These are phyloP conservation scores for Arthrobotrys megalospora DNA, from an alignment of 2,329 filamentous ascomycete genomes.

Conservation along the genomic window DNA sequence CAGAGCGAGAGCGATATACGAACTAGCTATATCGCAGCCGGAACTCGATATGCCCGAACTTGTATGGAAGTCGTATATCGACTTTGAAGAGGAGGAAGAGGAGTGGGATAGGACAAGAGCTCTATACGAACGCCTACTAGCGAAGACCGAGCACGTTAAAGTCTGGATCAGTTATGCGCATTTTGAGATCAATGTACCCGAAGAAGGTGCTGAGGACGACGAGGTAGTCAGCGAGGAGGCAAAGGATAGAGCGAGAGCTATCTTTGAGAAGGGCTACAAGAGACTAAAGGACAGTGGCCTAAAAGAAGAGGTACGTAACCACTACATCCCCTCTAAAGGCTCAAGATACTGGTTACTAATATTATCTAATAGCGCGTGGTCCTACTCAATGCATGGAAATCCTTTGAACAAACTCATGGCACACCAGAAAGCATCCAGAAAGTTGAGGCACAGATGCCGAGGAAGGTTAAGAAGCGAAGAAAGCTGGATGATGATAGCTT, in stretches of 20 bases:
- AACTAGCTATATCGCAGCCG: constrained; percentile 86
- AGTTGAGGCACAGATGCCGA: constrained; percentile 93
- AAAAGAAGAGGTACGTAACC: constrained; percentile 80
- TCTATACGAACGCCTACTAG: constrained; percentile 89
- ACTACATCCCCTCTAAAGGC: neutral
- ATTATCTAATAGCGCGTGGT: constrained; percentile 77
- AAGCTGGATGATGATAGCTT: constrained; percentile 92
- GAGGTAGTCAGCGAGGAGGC: constrained; percentile 83
- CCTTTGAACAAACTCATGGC: constrained; percentile 91
- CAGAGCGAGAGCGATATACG: constrained; percentile 89
- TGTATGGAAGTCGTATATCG: constrained; percentile 97
- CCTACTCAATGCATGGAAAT: constrained; percentile 90
- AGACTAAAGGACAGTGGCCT: constrained; percentile 90
- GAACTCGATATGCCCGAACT: constrained; percentile 96
- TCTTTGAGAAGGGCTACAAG: constrained; percentile 89
- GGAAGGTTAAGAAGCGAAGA: constrained; percentile 90
- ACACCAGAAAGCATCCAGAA: constrained; percentile 80
- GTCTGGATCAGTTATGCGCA: constrained; percentile 99
- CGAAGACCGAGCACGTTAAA: constrained; percentile 98
- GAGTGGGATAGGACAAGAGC: constrained; percentile 86
- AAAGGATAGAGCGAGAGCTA: constrained; percentile 82
- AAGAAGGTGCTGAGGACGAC: constrained; percentile 75
- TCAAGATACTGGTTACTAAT: constrained; percentile 64
- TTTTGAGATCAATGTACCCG: constrained; percentile 95
- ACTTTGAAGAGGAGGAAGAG: constrained; percentile 96